phyloP scores from a whole-genome alignment of 306 rosid genomes.

The Carpinus fangiana region DNA sequence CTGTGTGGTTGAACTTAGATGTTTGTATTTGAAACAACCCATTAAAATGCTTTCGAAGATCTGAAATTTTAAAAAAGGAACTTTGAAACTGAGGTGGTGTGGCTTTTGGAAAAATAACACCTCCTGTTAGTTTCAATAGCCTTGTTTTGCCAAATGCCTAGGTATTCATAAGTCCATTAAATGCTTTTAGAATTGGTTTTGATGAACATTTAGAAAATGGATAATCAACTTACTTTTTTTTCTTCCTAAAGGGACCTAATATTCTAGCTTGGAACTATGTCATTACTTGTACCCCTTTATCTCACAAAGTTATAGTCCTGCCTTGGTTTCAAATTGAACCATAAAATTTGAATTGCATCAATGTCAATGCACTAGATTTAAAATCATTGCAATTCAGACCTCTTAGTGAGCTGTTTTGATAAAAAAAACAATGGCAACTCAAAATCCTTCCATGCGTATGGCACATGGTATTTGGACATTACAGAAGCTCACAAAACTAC shows the following conservation, averaged over 20 bases:
- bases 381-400: too few species aligned
- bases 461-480: neutral
- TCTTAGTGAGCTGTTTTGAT: too few species aligned
- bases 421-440: too few species aligned
- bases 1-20: neutral
- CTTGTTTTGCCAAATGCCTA: neutral
- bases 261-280: too few species aligned
- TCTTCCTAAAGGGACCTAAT: too few species aligned
- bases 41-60: neutral
- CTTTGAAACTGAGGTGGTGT: neutral
- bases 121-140: neutral
- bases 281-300: too few species aligned
- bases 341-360: too few species aligned
- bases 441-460: neutral
- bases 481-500: neutral
- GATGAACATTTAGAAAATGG: too few species aligned
- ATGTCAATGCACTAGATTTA: too few species aligned
- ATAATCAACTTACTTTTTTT: too few species aligned
- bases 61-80: neutral
- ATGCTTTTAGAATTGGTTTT: neutral
- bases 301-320: too few species aligned
- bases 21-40: neutral
- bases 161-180: neutral
- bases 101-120: neutral
- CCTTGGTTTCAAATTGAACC: too few species aligned